These are phyloP conservation scores for Colletotrichum sp. DNA, from an alignment of 2,329 filamentous ascomycete genomes.

Conservation along the genomic window DNA sequence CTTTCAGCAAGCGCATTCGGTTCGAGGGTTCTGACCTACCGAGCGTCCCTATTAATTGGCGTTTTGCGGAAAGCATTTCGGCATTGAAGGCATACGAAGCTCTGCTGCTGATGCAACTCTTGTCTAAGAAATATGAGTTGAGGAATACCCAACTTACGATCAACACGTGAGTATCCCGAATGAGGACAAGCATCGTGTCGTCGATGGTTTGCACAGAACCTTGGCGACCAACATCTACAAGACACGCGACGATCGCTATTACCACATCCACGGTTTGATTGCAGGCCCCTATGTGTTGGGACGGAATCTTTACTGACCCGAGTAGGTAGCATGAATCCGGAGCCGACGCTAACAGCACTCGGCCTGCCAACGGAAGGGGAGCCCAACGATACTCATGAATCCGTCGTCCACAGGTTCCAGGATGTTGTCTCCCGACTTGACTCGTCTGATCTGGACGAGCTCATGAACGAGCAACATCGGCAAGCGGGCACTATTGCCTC, in stretches of 20 bases:
- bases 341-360: constrained; percentile 15
- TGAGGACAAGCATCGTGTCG: neutral
- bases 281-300: neutral
- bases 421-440: constrained; percentile 18
- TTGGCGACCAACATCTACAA: constrained; percentile 28
- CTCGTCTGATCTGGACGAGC: constrained; percentile 23
- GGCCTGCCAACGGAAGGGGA: constrained; percentile 15
- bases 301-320: neutral
- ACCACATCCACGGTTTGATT: constrained; percentile 23
- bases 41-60: constrained; percentile 58
- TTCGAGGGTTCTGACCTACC: constrained; percentile 49
- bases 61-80: constrained; percentile 58
- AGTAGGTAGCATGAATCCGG: constrained; percentile 18
- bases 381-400: constrained; percentile 21
- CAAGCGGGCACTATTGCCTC: constrained; percentile 31
- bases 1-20: constrained; percentile 26
- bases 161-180: constrained; percentile 40
- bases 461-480: constrained; percentile 24
- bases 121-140: constrained; percentile 49
- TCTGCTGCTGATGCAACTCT: constrained; percentile 45
- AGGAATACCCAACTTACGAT: constrained; percentile 46
- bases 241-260: constrained; percentile 25
- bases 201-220: neutral
- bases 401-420: constrained; percentile 14
- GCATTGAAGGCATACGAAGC: constrained; percentile 54